These are phyloP conservation scores for Lenwebbia sp. DNA, from an alignment of 345 rosid species.

Conservation along the genomic window DNA sequence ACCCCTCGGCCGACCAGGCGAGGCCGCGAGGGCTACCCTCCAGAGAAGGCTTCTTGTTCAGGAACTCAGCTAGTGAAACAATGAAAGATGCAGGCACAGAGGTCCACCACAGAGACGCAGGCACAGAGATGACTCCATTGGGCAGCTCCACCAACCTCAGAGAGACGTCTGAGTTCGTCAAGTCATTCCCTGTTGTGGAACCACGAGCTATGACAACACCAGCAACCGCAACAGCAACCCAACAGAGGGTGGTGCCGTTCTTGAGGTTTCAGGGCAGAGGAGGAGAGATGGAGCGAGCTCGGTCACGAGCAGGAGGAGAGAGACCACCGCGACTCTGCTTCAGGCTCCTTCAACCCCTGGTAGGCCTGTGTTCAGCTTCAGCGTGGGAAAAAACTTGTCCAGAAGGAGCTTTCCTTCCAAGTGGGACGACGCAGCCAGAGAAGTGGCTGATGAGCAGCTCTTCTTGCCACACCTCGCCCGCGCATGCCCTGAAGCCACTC, in stretches of 20 bases:
- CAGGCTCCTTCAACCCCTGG: constrained; percentile 80
- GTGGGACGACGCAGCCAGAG: constrained; percentile 94
- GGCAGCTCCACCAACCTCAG: constrained; percentile 68
- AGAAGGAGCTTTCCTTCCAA: constrained; percentile 80
- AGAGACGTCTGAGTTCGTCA: constrained; percentile 69
- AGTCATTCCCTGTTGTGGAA: constrained; percentile 27
- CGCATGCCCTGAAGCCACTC: constrained; percentile 30
- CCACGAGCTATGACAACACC: not conserved
- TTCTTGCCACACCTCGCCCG: constrained; percentile 59
- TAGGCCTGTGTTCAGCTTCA: constrained; percentile 70
- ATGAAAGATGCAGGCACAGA: constrained; percentile 42
- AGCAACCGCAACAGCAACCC: not conserved
- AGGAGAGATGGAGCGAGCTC: constrained; percentile 47
- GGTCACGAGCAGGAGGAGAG: constrained; percentile 15
- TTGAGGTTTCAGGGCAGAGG: constrained; percentile 32
- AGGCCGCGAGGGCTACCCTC: too few relatives aligned
- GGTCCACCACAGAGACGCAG: constrained; percentile 56
- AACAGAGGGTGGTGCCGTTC: constrained; percentile 24
- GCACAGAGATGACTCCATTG: constrained; percentile 91
- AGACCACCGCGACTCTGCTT: constrained; percentile 11
- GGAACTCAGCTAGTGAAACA: constrained; percentile 26
- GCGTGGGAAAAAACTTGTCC: constrained; percentile 27
- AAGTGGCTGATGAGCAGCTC: constrained; percentile 60
- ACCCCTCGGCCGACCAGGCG: too few relatives aligned
- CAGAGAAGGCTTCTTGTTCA: constrained; percentile 71